phyloP scores from a whole-genome alignment of 2,329 filamentous ascomycete genomes.

The Claviceps quebecensis region DNA sequence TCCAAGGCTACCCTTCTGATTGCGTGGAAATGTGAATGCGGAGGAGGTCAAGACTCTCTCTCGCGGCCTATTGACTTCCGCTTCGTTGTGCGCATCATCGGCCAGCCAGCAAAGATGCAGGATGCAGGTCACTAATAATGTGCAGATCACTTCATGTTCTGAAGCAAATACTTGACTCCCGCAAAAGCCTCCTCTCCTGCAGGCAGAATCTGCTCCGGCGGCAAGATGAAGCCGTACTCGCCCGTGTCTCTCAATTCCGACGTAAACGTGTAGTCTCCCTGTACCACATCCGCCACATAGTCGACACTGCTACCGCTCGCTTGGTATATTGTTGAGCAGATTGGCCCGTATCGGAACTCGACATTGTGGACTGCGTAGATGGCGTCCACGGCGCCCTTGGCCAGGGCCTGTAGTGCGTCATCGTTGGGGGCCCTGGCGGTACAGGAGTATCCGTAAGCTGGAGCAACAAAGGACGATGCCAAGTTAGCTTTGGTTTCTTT shows the following conservation, averaged over 20 bases:
- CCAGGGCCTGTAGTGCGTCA: slow-evolving; percentile 33
- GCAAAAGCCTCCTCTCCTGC: slow-evolving; percentile 30
- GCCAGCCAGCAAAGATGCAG: too few species aligned
- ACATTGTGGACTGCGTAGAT: not conserved
- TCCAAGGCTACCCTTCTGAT: too few species aligned
- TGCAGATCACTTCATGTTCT: slow-evolving; percentile 22
- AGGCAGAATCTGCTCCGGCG: slow-evolving; percentile 27
- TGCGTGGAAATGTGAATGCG: too few species aligned
- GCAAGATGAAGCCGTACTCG: slow-evolving; percentile 28
- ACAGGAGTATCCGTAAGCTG: slow-evolving; percentile 47
- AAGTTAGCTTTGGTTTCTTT: not conserved
- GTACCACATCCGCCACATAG: slow-evolving; percentile 28
- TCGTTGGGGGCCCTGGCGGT: slow-evolving; percentile 29
- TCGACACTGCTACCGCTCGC: slow-evolving; percentile 29
- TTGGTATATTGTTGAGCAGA: not conserved
- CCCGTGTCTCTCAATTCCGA: slow-evolving; percentile 24
- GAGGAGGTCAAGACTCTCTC: too few species aligned
- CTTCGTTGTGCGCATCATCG: too few species aligned
- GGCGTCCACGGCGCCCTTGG: slow-evolving; percentile 27
- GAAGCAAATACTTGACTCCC: slow-evolving; percentile 44
- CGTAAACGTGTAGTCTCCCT: slow-evolving; percentile 26
- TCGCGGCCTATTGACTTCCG: too few species aligned
- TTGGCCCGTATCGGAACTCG: slow-evolving; percentile 25
- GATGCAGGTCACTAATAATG: too few species aligned
- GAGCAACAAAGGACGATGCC: slow-evolving; percentile 11